Percentiles rank a stretch among this genome's conserved stretches.
phyloP scores from a whole-genome alignment of 495 filamentous ascomycete species.

The Lepidopterella palustris region DNA sequence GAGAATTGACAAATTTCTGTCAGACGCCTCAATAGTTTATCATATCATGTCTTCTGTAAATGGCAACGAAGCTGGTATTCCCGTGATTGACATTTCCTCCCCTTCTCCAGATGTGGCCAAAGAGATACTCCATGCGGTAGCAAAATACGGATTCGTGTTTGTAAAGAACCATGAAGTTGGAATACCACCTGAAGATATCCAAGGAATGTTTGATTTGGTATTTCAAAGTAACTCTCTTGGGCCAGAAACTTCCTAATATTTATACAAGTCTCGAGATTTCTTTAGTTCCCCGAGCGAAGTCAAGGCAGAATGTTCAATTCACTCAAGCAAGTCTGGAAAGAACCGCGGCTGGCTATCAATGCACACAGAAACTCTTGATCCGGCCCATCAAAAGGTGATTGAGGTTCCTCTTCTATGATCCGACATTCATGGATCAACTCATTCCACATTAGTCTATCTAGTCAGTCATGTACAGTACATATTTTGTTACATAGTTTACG shows the following conservation, averaged over 20 bases:
- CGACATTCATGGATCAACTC: background rate
- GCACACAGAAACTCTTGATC: slow-evolving; percentile 83
- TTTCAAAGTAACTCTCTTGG: slow-evolving; percentile 5
- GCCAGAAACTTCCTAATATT: slow-evolving; percentile 8
- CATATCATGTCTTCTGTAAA: slow-evolving; percentile 31
- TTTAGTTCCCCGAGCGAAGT: slow-evolving; percentile 65
- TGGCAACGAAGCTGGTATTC: slow-evolving; percentile 51
- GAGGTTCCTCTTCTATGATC: background rate
- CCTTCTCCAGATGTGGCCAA: slow-evolving; percentile 52
- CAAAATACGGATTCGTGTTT: slow-evolving; percentile 82
- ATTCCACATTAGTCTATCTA: no score
- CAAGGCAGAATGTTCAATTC: slow-evolving; percentile 67
- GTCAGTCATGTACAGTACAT: no score
- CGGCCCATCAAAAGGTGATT: slow-evolving; percentile 66
- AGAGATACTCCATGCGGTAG: slow-evolving; percentile 70
- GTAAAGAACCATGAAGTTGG: slow-evolving; percentile 61
- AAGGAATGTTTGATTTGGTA: slow-evolving; percentile 72
- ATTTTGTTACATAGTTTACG: no score
- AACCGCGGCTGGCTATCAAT: slow-evolving; percentile 87
- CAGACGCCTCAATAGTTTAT: no score
- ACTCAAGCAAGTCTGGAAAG: slow-evolving; percentile 49
- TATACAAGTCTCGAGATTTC: slow-evolving; percentile 68
- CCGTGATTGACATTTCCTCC: slow-evolving; percentile 69
- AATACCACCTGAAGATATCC: slow-evolving; percentile 60
- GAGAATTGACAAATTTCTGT: no score